Evolutionary conservation across 1,284 basidiomycete genomes (phyloP).

Genomic region (Leccinum fallax): DNA sequence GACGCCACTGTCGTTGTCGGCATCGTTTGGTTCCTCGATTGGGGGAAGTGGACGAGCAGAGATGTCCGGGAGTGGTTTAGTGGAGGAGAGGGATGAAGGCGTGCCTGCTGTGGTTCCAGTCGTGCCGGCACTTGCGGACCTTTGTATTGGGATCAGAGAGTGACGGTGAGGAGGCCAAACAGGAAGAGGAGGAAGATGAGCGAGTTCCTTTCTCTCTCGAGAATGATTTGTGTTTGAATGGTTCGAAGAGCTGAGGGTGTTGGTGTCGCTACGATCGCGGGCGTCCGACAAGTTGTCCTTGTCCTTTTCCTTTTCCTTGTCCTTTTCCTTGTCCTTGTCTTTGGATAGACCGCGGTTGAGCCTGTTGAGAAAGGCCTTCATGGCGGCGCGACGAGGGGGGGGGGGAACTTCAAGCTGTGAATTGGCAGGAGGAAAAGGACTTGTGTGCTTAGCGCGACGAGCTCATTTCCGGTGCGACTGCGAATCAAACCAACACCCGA

Average conservation of each 20-base stretch:
- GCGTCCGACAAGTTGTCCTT: slow-evolving; percentile 34
- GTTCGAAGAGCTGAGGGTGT: slow-evolving; percentile 33
- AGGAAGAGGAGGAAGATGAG: slow-evolving; percentile 56
- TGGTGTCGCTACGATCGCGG: slow-evolving; percentile 38
- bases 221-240: slow-evolving; percentile 22
- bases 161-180: slow-evolving; percentile 52
- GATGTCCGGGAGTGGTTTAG: slow-evolving; percentile 73
- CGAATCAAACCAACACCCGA: slow-evolving; percentile 4
- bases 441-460: slow-evolving; percentile 19
- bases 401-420: background rate
- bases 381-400: slow-evolving; percentile 33
- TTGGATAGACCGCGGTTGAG: slow-evolving; percentile 70
- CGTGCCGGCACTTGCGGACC: slow-evolving; percentile 35
- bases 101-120: slow-evolving; percentile 45
- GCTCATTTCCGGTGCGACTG: slow-evolving; percentile 24
- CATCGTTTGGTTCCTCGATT: slow-evolving; percentile 45
- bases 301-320: slow-evolving; percentile 38
- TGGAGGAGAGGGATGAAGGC: slow-evolving; percentile 50
- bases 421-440: slow-evolving; percentile 4
- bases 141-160: slow-evolving; percentile 30
- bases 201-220: slow-evolving; percentile 61
- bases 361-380: slow-evolving; percentile 80
- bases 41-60: slow-evolving; percentile 52
- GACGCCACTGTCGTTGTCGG: background rate
- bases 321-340: slow-evolving; percentile 49